Evolutionary conservation across 345 rosid genomes (phyloP).

Genomic region (Lumnitzera littorea): DNA sequence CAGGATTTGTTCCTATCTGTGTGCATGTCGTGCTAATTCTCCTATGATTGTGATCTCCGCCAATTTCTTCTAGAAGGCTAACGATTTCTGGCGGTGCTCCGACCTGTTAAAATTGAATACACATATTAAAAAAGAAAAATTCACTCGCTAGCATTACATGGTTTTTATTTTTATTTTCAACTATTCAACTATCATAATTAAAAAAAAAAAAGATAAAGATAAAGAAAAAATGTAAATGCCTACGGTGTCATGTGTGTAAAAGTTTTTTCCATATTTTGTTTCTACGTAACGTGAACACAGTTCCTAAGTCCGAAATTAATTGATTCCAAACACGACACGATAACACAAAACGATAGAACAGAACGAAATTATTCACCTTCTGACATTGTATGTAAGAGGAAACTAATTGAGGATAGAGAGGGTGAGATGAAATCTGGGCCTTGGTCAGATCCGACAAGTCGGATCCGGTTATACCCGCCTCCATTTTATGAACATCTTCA

Average conservation of each 20-base stretch:
- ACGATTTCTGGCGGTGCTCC: slow-evolving; percentile 55
- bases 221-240: too few species aligned
- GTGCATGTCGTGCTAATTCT: slow-evolving; percentile 10
- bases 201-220: too few species aligned
- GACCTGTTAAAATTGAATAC: slow-evolving; percentile 20
- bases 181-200: too few species aligned
- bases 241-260: too few species aligned
- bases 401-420: slow-evolving; percentile 46
- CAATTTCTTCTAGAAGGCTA: slow-evolving; percentile 40
- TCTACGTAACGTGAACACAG: too few species aligned
- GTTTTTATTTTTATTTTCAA: too few species aligned
- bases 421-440: slow-evolving; percentile 57
- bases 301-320: too few species aligned
- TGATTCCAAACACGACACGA: too few species aligned
- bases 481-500: background rate
- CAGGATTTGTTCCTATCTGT: slow-evolving; percentile 54
- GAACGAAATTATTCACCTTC: slow-evolving; percentile 26
- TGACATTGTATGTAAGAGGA: slow-evolving; percentile 55
- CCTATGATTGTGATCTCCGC: slow-evolving; percentile 21
- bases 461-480: slow-evolving; percentile 16
- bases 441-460: slow-evolving; percentile 40
- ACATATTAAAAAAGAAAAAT: background rate
- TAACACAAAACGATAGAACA: background rate
- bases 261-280: too few species aligned
- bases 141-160: too few species aligned